Evolutionary conservation across 768 basidiomycete genomes (phyloP), one percentile per base, ranked within the genome.

Genomic region (Tricholoma saponaceum): DNA sequence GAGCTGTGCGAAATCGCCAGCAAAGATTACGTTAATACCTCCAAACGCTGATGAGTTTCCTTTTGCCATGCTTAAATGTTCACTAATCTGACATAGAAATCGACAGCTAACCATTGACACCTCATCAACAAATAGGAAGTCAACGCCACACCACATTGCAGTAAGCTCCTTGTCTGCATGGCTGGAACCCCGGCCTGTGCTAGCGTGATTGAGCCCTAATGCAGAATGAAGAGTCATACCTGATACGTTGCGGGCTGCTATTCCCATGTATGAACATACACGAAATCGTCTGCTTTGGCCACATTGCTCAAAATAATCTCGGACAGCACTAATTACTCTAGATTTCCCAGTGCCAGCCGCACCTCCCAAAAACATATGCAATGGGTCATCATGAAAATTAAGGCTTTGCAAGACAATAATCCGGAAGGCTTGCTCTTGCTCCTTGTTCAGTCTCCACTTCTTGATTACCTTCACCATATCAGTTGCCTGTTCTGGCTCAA

Each of bases 341-440:
- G 20, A 43, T 63, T 79, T 81, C 0, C 79, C 76, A 0, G 78
- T 79, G 1, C 78, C 78, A 5, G 73, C 76, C 1, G 76, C 54
- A 1, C 28, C 22, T 7, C 20, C 41, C 8, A 43, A 12, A 22
- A 43, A 43, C 41, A 43, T 43, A 12, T 13, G 20, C 10, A 43
- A 22, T 10, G 41, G 41, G 8, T 20, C 41, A 4, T 9, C 41
- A 43, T 43, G 20, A 20, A 20, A 2, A 22, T 43, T 20, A 7
- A 22, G 1, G 8, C 18, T 22, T 3, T 22, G 41, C 3, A 4
- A 9, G 5, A 22, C 10, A 43, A 43, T 12, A 43, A 43, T 43
- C n/a, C 8, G 6, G 7, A 28, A 28, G 5, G 32, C 41, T 5
- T 8, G 8, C 22, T 43, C 18, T 7, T 43, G 41, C 22, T 43